Base-by-base conservation (phyloP, 352 stramenopile genomes). In the Hyaloperonospora brassicae region DNA sequence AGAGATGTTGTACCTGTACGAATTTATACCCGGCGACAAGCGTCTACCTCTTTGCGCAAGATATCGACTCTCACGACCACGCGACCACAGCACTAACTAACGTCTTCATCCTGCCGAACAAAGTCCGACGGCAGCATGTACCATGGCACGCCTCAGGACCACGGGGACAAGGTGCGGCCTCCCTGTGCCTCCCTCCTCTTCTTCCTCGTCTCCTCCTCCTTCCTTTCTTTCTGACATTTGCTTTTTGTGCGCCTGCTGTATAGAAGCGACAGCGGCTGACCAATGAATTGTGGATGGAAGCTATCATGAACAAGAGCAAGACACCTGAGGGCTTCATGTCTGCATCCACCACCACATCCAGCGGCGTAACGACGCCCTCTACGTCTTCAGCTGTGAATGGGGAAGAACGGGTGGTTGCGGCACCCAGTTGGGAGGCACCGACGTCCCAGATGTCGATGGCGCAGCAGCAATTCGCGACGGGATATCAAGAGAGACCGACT, bases 231-330 rank as follows among this genome's bases (percentile, higher is more conserved):
- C 41, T 55, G 50, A 56, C 17, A 12, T 14, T 41, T 45, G 22
- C 34, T 21, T 25, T 25, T 10, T 40, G n/a, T 46, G n/a, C n/a
- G n/a, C n/a, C n/a, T 44, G 10, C 13, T 52, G 24, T 43, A 24
- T 55, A 56, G 54, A 62, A 72, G 52, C 64, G 60, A 13, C 64
- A 69, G 55, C 64, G 60, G 2, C 56, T 69, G 10, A 61, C 60
- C 5, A 87, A 85, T 49, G 70, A 84, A 48, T 69, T 73, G 51
- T 87, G 79, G 79, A 68, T 89, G 43, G 66, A 84, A 61, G 79
- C 76, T 10, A 86, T 89, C 39, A 79, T 86, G 66, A 89, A 61
- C 70, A 83, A 84, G 55, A 61, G 68, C 17, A 72, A 74, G 21
- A 53, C 64, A 2, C 58, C 30, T 70, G 61, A 62, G 59, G 60